A percentile compares a stretch with the other conserved stretches of the same genome.
phyloP scores from a whole-genome alignment of 1,284 basidiomycete genomes.

The Microbotryum violaceum region DNA sequence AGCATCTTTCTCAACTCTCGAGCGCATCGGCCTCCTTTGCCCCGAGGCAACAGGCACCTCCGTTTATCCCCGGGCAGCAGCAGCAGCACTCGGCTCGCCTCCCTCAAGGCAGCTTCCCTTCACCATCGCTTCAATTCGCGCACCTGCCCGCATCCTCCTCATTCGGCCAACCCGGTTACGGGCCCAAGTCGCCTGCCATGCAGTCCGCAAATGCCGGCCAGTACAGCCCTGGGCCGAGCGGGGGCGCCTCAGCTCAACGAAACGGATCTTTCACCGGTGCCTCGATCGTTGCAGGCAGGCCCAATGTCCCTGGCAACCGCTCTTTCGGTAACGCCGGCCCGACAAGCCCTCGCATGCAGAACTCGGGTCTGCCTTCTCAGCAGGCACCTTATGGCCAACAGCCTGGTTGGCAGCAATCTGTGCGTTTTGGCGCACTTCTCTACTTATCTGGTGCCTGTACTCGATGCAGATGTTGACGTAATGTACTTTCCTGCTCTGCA shows the following conservation, averaged over 20 bases:
- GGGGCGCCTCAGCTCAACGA: neutral
- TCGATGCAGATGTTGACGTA: too few relatives aligned
- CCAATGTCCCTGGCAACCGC: too few relatives aligned
- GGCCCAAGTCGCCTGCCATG: too few relatives aligned
- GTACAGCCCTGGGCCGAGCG: too few relatives aligned
- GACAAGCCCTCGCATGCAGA: conserved; percentile 25
- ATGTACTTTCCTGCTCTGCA: neutral
- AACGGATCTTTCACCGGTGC: conserved; percentile 23
- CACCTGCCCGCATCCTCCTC: neutral
- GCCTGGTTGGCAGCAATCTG: too few relatives aligned
- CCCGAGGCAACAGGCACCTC: conserved; percentile 20
- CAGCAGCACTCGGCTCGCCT: conserved; percentile 4
- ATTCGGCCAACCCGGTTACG: neutral
- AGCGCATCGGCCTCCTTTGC: conserved; percentile 20
- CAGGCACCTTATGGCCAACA: neutral
- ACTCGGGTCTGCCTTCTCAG: conserved; percentile 8
- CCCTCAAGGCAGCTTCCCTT: conserved; percentile 9
- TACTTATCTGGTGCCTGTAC: too few relatives aligned
- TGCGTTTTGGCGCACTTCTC: too few relatives aligned
- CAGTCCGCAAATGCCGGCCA: too few relatives aligned
- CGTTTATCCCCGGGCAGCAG: conserved; percentile 27
- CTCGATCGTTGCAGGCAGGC: too few relatives aligned
- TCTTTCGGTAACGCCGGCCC: conserved; percentile 5
- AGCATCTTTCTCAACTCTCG: conserved; percentile 19
- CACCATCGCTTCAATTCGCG: conserved; percentile 15